Evolutionary conservation across 202 grass and related monocot genomes (phyloP).

Genomic region (Dendrocalamus latiflorus): DNA sequence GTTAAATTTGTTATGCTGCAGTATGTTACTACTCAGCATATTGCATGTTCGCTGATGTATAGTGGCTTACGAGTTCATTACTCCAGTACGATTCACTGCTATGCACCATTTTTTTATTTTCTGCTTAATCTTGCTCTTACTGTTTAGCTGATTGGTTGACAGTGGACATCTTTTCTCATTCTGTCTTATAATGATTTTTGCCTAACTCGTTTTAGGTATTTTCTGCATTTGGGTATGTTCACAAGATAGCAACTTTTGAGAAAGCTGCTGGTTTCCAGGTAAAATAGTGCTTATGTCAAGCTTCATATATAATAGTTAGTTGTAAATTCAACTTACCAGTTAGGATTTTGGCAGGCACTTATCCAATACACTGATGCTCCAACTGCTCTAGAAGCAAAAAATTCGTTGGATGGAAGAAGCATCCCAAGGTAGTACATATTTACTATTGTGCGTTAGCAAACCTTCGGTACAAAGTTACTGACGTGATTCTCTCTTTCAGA

Average conservation of each 20-base stretch:
- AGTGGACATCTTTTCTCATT: neutral
- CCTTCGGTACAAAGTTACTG: neutral
- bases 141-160: neutral
- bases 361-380: constrained; percentile 89
- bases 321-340: neutral
- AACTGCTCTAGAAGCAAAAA: constrained; percentile 83
- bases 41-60: neutral
- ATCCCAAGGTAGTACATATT: constrained; percentile 69
- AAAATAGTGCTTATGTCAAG: neutral
- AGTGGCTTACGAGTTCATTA: neutral
- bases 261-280: constrained; percentile 98
- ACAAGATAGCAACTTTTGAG: constrained; percentile 99
- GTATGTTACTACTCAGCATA: neutral
- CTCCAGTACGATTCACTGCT: neutral
- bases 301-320: neutral
- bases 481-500: constrained; percentile 36
- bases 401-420: constrained; percentile 94
- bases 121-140: neutral
- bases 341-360: constrained; percentile 56
- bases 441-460: neutral
- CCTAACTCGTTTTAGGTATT: constrained; percentile 57
- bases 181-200: neutral
- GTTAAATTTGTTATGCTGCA: neutral
- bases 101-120: neutral
- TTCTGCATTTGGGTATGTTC: constrained; percentile 96